A percentile compares a stretch with the other conserved stretches of the same genome.
These are phyloP conservation scores for Pythium chondricola DNA, from an alignment of 352 stramenopile genomes.

Conservation along the genomic window DNA sequence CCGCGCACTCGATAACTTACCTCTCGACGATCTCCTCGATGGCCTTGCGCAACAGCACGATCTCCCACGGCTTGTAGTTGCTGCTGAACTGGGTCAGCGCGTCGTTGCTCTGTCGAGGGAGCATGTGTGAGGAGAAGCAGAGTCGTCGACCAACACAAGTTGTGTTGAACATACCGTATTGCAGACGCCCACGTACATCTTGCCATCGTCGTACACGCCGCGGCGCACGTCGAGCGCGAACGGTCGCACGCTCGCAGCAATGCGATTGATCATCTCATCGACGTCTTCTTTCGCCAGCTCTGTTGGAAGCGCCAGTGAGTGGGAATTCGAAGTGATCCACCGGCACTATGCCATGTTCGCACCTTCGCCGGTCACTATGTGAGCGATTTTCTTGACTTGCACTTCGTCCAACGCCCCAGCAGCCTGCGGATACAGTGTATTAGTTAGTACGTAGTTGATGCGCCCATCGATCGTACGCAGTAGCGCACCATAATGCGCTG, in stretches of 20 bases:
- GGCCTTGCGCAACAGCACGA: constrained; percentile 75
- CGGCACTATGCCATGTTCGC: no score
- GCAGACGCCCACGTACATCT: constrained; percentile 74
- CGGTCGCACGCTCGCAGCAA: constrained; percentile 45
- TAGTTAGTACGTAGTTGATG: not conserved
- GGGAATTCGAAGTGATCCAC: no score
- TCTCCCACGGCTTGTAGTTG: constrained; percentile 80
- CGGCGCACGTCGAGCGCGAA: constrained; percentile 73
- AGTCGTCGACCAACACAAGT: not conserved
- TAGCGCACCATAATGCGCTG: constrained; percentile 60
- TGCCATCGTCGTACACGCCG: constrained; percentile 75
- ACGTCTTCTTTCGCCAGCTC: constrained; percentile 48
- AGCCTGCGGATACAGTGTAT: constrained; percentile 23
- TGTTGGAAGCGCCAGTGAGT: constrained; percentile 15
- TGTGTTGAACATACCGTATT: constrained; percentile 45
- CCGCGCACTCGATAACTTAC: constrained; percentile 16
- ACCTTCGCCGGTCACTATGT: constrained; percentile 67
- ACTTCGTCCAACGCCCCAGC: constrained; percentile 63
- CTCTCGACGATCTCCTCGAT: constrained; percentile 78
- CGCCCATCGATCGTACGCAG: no score
- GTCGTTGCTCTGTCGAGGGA: constrained; percentile 52
- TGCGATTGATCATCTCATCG: constrained; percentile 56
- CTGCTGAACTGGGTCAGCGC: constrained; percentile 62
- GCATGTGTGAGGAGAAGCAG: not conserved
- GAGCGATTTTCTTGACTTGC: constrained; percentile 40